Evolutionary conservation across 2,329 filamentous ascomycete species (phyloP), one percentile per base, ranked within the genome.

Genomic region (Nemania sp.): DNA sequence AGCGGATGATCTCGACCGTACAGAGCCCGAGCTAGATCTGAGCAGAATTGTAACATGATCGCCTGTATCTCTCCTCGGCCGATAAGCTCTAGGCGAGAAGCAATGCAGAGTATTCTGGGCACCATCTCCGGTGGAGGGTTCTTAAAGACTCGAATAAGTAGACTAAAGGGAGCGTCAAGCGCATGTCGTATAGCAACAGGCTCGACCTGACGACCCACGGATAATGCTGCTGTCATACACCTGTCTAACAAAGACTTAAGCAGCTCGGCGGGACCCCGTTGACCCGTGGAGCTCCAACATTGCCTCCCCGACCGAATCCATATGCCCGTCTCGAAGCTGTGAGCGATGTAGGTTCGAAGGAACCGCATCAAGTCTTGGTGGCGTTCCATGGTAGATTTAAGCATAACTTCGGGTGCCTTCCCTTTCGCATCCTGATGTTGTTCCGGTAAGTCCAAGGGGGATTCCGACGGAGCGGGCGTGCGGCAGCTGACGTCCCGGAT

Each of bases 41-140:
- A 62, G 56, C 68, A 71, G 50, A 72, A 71, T 53, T 68, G 68
- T 20, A 71, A 57, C 12, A 72, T 52, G 21, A 71, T 65, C n/a
- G 37, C 52, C 43, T 68, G 65, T 50, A 72, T 69, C 37, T 72
- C 70, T 21, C 43, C 57, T 32, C 70, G 67, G 32, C 69, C 67
- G 51, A 71, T 60, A 46, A 66, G 57, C 57, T 65, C 63, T 21
- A 72, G 57, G 47, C 68, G 68, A 29, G 62, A 53, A 21, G 68
- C 63, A 46, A 66, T 59, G 42, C 67, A 68, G 13, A 72, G 60
- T 53, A 71, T 49, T 45, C 67, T 68, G 3, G 70, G 66, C 51
- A 72, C 64, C 37, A 69, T 54, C 11, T 69, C 66, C 9, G 70
- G 70, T 12, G 70, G 70, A 10, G 70, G 69, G 47, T 71, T 70